Base-by-base conservation (phyloP, 2,329 filamentous ascomycete genomes). In the Pestalotiopsis sp. region DNA sequence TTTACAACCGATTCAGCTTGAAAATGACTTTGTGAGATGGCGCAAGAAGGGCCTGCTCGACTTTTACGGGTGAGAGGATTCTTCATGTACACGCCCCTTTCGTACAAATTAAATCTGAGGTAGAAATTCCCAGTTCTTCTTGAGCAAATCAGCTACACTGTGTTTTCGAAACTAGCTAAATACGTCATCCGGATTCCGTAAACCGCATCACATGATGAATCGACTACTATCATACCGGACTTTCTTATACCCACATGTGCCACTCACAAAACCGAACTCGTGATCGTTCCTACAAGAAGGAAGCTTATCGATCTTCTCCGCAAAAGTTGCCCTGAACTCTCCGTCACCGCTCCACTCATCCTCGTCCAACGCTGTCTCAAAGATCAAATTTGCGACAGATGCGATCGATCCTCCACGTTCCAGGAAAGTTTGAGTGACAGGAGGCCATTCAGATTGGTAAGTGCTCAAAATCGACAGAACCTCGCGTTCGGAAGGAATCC, bases 261-360 rank as follows among this genome's bases (percentile, higher is more conserved):
- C 25, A 3, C 31, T 58, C 20, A 58, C 65, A 7, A 59, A 60
- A 1, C 17, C 52, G 4, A 59, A 31, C 3, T 60, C 65, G n/a
- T 38, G 52, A 25, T 66, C 63, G 7, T 65, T 65, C 17, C 63
- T 45, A 12, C 63, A 65, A 13, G 45, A 45, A 3, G 63, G 41
- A 56, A 41, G 23, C 2, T 36, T 9, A 13, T 56, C 17, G 41
- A 49, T 52, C 3, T 9, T 1, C 20, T 57, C n/a, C 9, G 52
- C 17, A 57, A 57, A 57, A 14, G n/a, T 25, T 57, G 2, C 14
- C 52, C 52, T 5, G 20, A 2, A 57, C 1, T 57, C 13, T 3
- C 52, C 52, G 4, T 58, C 25, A 25, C 52, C 52, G 13, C 52
- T 58, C 52, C 52, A 58, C 52, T 58, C 20, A 58, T 58, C 52